Evolutionary conservation across 805 yeast species (phyloP).

Genomic region (Kodamaea leandrae): DNA sequence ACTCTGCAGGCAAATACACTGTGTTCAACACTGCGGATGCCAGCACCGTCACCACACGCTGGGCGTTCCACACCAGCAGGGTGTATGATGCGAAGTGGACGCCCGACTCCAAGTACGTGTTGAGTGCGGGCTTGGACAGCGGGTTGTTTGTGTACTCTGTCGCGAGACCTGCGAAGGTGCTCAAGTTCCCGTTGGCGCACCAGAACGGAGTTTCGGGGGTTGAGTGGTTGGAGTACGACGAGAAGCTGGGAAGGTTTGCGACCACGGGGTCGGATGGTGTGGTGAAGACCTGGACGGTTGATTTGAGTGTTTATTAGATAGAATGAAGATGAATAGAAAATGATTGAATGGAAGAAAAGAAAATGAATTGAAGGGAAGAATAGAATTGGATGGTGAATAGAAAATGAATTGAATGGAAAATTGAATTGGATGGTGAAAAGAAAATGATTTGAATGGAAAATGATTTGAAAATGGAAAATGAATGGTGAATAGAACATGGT

Average conservation of each 20-base stretch:
- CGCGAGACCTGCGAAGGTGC: slow-evolving; percentile 69
- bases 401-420: neutral
- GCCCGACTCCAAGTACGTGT: slow-evolving; percentile 65
- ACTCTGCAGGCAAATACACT: slow-evolving; percentile 80
- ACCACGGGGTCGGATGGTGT: slow-evolving; percentile 82
- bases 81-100: slow-evolving; percentile 81
- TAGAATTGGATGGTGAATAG: neutral
- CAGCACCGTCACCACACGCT: slow-evolving; percentile 71
- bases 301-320: slow-evolving; percentile 8
- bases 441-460: too few relatives aligned
- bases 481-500: too few relatives aligned
- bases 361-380: neutral
- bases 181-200: slow-evolving; percentile 76
- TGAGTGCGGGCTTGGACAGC: slow-evolving; percentile 82
- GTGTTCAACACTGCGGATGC: slow-evolving; percentile 57
- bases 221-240: slow-evolving; percentile 56
- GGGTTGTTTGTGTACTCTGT: slow-evolving; percentile 78
- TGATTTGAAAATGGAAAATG: too few relatives aligned
- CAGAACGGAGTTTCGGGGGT: slow-evolving; percentile 82
- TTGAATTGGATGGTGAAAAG: neutral
- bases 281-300: slow-evolving; percentile 68
- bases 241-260: slow-evolving; percentile 41
- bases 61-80: slow-evolving; percentile 93
- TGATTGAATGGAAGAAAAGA: neutral
- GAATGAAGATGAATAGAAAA: neutral